Evolutionary conservation across 2,329 filamentous ascomycete species (phyloP).

Genomic region (Ramularia endophylla): DNA sequence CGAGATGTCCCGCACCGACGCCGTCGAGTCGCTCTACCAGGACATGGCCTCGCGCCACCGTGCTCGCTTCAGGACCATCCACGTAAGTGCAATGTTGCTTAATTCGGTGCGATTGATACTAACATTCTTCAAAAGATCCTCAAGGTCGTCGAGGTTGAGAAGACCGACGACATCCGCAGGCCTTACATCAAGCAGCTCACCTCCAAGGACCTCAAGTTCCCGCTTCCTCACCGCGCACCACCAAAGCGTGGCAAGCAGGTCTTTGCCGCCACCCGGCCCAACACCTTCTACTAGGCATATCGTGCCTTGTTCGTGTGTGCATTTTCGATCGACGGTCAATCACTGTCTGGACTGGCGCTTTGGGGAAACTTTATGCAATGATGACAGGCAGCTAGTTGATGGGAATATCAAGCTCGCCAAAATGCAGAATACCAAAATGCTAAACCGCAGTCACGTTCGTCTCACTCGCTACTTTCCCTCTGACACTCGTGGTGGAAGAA

Average conservation of each 20-base stretch:
- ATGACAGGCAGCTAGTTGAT: conserved; percentile 18
- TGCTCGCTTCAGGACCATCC: conserved; percentile 95
- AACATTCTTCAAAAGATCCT: conserved; percentile 65
- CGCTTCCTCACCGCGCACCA: conserved; percentile 91
- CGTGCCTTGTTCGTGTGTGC: conserved; percentile 10
- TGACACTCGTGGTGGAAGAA: too few species aligned
- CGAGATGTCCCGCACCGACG: conserved; percentile 95
- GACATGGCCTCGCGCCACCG: conserved; percentile 99
- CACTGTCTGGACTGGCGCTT: conserved; percentile 17
- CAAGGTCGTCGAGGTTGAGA: conserved; percentile 96
- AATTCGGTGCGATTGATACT: conserved; percentile 2
- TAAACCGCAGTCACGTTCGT: too few species aligned
- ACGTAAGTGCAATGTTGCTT: conserved; percentile 76
- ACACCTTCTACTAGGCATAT: conserved; percentile 88
- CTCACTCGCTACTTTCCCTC: too few species aligned
- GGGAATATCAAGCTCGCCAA: conserved; percentile 6
- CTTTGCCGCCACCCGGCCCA: conserved; percentile 87
- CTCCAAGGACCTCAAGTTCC: conserved; percentile 93
- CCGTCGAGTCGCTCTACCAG: conserved; percentile 95
- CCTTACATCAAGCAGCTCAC: conserved; percentile 99
- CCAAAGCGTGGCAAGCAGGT: conserved; percentile 81
- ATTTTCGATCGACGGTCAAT: conserved; percentile 15
- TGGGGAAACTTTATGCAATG: conserved; percentile 12
- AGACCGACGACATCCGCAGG: conserved; percentile 89
- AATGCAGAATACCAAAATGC: too few species aligned